A percentile compares a stretch with the other conserved stretches of the same genome.
Conservation (phyloP, 768 basidiomycete genomes). For the Rhodotorula sphaerocarpa region DNA sequence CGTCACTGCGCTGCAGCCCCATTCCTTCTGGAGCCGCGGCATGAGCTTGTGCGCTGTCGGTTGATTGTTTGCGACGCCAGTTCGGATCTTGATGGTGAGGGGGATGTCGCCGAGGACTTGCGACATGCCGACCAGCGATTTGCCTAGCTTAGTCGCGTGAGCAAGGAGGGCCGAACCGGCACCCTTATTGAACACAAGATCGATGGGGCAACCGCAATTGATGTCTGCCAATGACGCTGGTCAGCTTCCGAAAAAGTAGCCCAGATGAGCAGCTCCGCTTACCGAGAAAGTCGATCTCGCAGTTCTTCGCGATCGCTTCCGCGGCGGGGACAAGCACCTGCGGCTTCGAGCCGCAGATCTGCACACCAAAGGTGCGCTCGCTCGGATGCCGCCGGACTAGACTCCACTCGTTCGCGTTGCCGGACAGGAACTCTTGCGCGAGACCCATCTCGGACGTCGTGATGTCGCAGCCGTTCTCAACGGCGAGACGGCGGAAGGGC, state of each 20-base stretch:
- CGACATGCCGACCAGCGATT: conserved; percentile 84
- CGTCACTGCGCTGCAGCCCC: conserved; percentile 54
- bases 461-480: conserved; percentile 79
- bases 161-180: conserved; percentile 55
- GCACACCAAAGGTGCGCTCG: conserved; percentile 79
- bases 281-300: conserved; percentile 45
- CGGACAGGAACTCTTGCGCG: conserved; percentile 76
- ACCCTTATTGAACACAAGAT: conserved; percentile 69
- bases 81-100: conserved; percentile 81
- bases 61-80: conserved; percentile 66
- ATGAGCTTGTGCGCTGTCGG: conserved; percentile 86
- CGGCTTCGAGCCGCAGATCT: conserved; percentile 83
- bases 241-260: too few relatives aligned
- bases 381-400: conserved; percentile 79
- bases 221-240: too few relatives aligned
- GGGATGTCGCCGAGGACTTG: conserved; percentile 82
- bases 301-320: conserved; percentile 67
- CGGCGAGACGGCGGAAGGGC: conserved; percentile 89
- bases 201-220: conserved; percentile 96
- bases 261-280: too few relatives aligned
- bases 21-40: conserved; percentile 58
- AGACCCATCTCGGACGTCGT: conserved; percentile 90
- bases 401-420: conserved; percentile 91
- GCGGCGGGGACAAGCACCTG: conserved; percentile 64
- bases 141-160: conserved; percentile 68